A percentile compares a stretch with the other conserved stretches of the same genome.
These are phyloP conservation scores for Xylaria bambusicola DNA, from an alignment of 495 filamentous ascomycete species.

Conservation along the genomic window DNA sequence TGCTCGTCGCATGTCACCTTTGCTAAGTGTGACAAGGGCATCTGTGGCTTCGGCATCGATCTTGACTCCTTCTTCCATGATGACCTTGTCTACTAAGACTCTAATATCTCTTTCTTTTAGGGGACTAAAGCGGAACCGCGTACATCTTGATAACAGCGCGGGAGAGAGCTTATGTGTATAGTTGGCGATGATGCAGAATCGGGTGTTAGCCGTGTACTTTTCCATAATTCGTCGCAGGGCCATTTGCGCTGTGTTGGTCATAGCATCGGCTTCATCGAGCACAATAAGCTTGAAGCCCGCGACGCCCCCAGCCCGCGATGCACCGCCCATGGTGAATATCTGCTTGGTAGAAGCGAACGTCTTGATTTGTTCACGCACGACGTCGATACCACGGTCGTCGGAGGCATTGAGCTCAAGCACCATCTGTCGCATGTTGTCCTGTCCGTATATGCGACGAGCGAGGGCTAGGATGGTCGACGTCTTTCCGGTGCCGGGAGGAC, in stretches of 20 bases:
- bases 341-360: constrained; percentile 85
- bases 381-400: constrained; percentile 96
- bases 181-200: constrained; percentile 98
- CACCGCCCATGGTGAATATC: constrained; percentile 52
- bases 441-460: constrained; percentile 88
- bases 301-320: constrained; percentile 45
- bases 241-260: constrained; percentile 98
- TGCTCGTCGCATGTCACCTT: constrained; percentile 94
- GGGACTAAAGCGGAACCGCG: constrained; percentile 92
- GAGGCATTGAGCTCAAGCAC: constrained; percentile 96
- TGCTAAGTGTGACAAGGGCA: constrained; percentile 81
- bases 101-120: constrained; percentile 85
- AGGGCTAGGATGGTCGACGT: constrained; percentile 93
- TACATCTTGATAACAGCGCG: constrained; percentile 89
- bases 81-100: constrained; percentile 81
- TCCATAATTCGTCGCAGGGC: constrained; percentile 97
- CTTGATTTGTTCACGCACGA: constrained; percentile 98
- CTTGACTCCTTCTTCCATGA: constrained; percentile 81
- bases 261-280: constrained; percentile 96
- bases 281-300: constrained; percentile 93
- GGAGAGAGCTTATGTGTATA: constrained; percentile 99
- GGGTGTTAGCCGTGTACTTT: constrained; percentile 96
- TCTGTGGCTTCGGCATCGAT: constrained; percentile 78
- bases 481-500: constrained; percentile 95
- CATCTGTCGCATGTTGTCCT: constrained; percentile 94